Conservation (phyloP, 2,329 filamentous ascomycete genomes). For the Ascocoryne sarcoides region DNA sequence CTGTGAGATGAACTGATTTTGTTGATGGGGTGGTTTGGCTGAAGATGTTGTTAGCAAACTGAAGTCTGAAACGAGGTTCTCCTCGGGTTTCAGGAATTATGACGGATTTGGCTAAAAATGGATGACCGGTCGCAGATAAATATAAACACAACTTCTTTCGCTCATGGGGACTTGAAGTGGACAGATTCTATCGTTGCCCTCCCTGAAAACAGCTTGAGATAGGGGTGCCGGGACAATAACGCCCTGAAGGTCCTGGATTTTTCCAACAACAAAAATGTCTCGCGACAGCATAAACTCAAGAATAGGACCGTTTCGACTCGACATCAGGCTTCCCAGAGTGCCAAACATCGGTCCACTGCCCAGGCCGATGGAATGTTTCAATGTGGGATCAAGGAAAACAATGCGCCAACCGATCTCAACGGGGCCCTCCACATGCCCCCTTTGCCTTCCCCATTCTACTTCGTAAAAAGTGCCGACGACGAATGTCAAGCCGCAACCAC, state of each 20-base stretch:
- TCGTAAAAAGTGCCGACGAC: background rate
- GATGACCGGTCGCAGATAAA: background rate
- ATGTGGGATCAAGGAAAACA: too few species aligned
- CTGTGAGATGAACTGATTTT: conserved; percentile 68
- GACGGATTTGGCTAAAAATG: background rate
- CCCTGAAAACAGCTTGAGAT: too few species aligned
- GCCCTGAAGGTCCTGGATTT: too few species aligned
- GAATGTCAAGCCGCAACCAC: background rate
- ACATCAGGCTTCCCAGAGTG: too few species aligned
- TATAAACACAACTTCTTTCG: background rate
- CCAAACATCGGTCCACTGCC: too few species aligned
- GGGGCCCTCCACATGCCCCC: too few species aligned
- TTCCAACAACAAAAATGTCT: background rate
- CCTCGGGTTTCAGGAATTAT: background rate
- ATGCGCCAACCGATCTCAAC: too few species aligned
- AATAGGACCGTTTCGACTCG: background rate
- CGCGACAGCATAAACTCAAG: background rate
- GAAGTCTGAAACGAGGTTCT: conserved; percentile 7
- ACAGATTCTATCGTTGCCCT: background rate
- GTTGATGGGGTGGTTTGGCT: conserved; percentile 54
- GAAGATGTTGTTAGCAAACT: conserved; percentile 14
- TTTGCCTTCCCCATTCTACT: too few species aligned
- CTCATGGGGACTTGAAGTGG: background rate
- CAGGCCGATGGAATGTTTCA: too few species aligned
- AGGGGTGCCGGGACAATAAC: too few species aligned